A percentile compares a stretch with the other conserved stretches of the same genome.
These are phyloP conservation scores for Nepenthes alata DNA, from an alignment of 179 eudicot genomes.

Conservation along the genomic window DNA sequence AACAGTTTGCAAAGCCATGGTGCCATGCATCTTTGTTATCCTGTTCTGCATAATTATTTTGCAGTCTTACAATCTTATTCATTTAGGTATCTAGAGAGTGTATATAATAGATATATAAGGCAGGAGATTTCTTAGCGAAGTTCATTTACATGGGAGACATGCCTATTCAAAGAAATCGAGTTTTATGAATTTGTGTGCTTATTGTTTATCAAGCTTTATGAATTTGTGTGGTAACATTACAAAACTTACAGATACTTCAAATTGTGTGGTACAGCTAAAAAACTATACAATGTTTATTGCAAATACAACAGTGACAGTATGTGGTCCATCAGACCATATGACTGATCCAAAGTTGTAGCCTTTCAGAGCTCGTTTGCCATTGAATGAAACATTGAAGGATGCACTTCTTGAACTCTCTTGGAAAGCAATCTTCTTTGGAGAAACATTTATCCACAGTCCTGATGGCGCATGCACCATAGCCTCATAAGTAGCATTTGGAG, in stretches of 20 bases:
- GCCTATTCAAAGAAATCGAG: too few relatives aligned
- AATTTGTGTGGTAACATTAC: background rate
- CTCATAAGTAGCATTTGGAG: constrained; percentile 32
- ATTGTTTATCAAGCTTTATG: background rate
- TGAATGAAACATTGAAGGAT: constrained; percentile 37
- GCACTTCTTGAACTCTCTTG: constrained; percentile 12
- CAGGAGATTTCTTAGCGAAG: too few relatives aligned
- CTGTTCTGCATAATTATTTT: too few relatives aligned
- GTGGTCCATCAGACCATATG: constrained; percentile 47
- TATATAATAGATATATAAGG: too few relatives aligned
- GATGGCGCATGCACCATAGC: constrained; percentile 27
- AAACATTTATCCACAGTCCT: constrained; percentile 33
- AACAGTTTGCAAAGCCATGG: too few relatives aligned
- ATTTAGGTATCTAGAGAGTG: too few relatives aligned
- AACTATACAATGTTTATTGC: constrained; percentile 42
- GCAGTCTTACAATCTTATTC: too few relatives aligned
- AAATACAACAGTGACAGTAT: constrained; percentile 31
- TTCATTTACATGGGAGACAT: too few relatives aligned
- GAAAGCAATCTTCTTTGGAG: constrained; percentile 34
- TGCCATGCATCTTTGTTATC: too few relatives aligned
- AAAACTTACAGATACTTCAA: background rate
- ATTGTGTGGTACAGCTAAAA: background rate
- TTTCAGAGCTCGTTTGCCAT: constrained; percentile 26
- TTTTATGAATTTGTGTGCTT: background rate
- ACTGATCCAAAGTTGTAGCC: constrained; percentile 53